Evolutionary conservation across 768 basidiomycete species (phyloP).

Genomic region (Mrakia frigida): DNA sequence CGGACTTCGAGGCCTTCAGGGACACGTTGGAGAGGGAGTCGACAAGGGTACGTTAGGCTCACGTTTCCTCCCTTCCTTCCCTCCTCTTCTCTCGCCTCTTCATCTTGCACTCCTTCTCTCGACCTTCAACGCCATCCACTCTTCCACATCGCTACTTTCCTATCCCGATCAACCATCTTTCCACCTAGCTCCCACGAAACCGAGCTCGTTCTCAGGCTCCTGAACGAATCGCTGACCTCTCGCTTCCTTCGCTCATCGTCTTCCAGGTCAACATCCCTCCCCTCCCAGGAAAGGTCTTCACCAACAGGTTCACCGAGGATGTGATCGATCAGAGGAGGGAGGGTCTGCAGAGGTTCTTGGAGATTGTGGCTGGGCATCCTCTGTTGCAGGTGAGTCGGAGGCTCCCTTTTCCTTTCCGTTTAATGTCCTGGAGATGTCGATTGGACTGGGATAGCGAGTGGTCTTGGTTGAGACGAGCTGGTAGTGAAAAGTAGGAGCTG

Average conservation of each 20-base stretch:
- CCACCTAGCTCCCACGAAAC: too few species aligned
- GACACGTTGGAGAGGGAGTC: conserved; percentile 96
- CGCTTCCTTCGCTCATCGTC: not conserved
- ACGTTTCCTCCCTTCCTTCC: not conserved
- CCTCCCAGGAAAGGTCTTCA: conserved; percentile 96
- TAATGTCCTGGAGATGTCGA: too few species aligned
- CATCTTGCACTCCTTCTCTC: not conserved
- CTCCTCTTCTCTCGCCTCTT: not conserved
- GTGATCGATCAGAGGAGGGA: conserved; percentile 88
- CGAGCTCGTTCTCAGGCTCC: not conserved
- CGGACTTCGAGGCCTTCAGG: conserved; percentile 92
- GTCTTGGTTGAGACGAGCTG: too few species aligned
- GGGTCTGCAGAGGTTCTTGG: conserved; percentile 88
- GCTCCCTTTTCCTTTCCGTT: too few species aligned
- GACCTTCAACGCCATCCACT: not conserved
- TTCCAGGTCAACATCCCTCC: conserved; percentile 77
- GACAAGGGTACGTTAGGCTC: conserved; percentile 56
- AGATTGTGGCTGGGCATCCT: conserved; percentile 95
- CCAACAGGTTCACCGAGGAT: conserved; percentile 95
- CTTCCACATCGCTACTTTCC: too few species aligned
- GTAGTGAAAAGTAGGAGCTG: too few species aligned
- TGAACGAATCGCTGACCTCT: not conserved
- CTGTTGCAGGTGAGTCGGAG: conserved; percentile 82
- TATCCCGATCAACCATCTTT: too few species aligned
- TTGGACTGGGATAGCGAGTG: too few species aligned